phyloP scores from a whole-genome alignment of 2,329 filamentous ascomycete species.

The Aspergillus jensenii region DNA sequence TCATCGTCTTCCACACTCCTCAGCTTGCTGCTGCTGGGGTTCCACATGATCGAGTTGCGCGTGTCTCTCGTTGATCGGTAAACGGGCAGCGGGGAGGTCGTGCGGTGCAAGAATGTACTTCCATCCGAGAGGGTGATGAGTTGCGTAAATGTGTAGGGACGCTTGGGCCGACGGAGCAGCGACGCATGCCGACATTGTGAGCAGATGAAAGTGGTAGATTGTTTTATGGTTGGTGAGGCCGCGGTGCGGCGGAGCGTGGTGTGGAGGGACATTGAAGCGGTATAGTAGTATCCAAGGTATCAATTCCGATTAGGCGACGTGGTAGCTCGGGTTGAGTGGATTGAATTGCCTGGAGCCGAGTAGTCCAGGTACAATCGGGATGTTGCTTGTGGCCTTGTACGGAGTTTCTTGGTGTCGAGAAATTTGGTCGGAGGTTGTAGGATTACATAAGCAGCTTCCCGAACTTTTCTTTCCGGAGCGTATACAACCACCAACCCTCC shows the following conservation, averaged over 20 bases:
- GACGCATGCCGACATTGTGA: constrained; percentile 76
- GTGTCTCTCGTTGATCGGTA: constrained; percentile 74
- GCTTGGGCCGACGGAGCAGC: constrained; percentile 80
- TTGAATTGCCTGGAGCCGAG: background rate
- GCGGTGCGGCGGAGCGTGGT: constrained; percentile 37
- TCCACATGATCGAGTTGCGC: constrained; percentile 87
- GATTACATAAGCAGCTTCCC: constrained; percentile 33
- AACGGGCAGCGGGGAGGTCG: constrained; percentile 53
- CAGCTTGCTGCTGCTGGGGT: constrained; percentile 77
- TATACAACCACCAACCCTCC: background rate
- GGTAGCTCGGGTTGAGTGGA: background rate
- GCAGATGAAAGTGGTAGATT: constrained; percentile 45
- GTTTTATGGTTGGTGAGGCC: constrained; percentile 24
- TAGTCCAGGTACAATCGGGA: background rate
- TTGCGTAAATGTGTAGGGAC: constrained; percentile 97
- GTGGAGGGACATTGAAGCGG: constrained; percentile 34
- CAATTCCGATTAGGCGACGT: background rate
- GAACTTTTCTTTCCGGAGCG: constrained; percentile 17
- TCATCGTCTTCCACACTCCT: constrained; percentile 92
- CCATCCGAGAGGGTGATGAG: constrained; percentile 90
- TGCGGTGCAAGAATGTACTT: constrained; percentile 64
- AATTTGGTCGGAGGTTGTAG: constrained; percentile 26
- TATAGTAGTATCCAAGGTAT: background rate
- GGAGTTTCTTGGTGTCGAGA: constrained; percentile 25
- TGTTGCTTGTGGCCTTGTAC: background rate